Percentiles rank a stretch among this genome's conserved stretches.
Conservation (phyloP, 2,329 filamentous ascomycete genomes). For the Thelonectria olida region DNA sequence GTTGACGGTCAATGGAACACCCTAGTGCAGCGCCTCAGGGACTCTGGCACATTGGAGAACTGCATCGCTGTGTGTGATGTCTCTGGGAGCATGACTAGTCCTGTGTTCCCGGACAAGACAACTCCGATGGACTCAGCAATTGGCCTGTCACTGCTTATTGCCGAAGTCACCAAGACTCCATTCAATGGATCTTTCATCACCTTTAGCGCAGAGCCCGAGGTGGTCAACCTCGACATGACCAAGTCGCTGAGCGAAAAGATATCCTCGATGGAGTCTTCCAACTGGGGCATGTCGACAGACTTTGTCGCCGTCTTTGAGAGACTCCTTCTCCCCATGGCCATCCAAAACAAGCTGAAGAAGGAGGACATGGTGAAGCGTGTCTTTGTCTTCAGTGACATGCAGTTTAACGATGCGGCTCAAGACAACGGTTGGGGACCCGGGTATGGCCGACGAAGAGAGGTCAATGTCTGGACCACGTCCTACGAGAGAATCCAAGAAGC, state of each 20-base stretch:
- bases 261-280: constrained; percentile 33
- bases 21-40: constrained; percentile 65
- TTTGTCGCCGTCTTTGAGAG: constrained; percentile 63
- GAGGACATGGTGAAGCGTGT: constrained; percentile 70
- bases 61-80: constrained; percentile 68
- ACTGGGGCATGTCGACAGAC: constrained; percentile 59
- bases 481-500: constrained; percentile 58
- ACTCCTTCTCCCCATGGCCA: constrained; percentile 63
- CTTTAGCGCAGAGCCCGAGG: constrained; percentile 53
- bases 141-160: constrained; percentile 64
- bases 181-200: constrained; percentile 66
- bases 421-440: too few relatives aligned
- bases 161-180: constrained; percentile 60
- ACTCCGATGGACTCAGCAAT: constrained; percentile 62
- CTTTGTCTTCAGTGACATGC: constrained; percentile 71
- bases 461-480: constrained; percentile 51
- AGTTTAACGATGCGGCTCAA: constrained; percentile 65
- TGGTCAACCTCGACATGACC: constrained; percentile 52
- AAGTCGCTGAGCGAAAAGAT: constrained; percentile 54
- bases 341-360: constrained; percentile 56
- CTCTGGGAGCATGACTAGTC: constrained; percentile 59
- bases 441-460: too few relatives aligned
- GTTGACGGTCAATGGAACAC: constrained; percentile 64
- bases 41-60: constrained; percentile 61
- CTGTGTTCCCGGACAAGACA: constrained; percentile 55